A percentile compares a stretch with the other conserved stretches of the same genome.
phyloP scores from a whole-genome alignment of 163 green algal genomes.

The Scenedesmus sp. region DNA sequence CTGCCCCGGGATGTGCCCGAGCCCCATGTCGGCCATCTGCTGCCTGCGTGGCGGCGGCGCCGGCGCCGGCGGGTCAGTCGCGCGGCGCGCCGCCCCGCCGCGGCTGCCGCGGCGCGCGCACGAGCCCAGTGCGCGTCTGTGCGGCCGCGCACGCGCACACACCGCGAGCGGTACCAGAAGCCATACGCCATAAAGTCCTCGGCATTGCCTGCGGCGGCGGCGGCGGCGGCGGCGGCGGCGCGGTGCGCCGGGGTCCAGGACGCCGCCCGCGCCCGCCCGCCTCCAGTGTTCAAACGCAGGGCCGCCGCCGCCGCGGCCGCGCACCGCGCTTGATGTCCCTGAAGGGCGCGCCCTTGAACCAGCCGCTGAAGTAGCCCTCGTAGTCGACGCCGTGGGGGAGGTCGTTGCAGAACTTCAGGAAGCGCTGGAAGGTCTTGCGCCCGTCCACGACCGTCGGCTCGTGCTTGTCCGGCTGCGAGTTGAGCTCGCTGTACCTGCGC shows the following conservation, averaged over 20 bases:
- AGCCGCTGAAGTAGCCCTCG: slow-evolving; percentile 38
- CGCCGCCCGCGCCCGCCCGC: too few relatives aligned
- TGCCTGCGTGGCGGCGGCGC: neutral
- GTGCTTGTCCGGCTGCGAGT: slow-evolving; percentile 37
- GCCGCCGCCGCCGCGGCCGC: neutral
- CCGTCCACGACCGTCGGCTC: slow-evolving; percentile 28
- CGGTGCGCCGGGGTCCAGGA: too few relatives aligned
- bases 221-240: too few relatives aligned
- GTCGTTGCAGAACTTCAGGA: slow-evolving; percentile 38
- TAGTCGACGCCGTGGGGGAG: slow-evolving; percentile 41
- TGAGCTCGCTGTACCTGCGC: slow-evolving; percentile 30
- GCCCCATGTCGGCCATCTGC: slow-evolving; percentile 28
- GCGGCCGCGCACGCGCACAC: too few relatives aligned
- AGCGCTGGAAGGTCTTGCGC: slow-evolving; percentile 38
- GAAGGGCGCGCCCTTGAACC: slow-evolving; percentile 40
- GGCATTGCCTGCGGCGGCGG: slow-evolving; percentile 41
- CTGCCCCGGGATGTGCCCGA: slow-evolving; percentile 4
- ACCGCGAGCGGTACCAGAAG: slow-evolving; percentile 42
- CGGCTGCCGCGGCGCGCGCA: too few relatives aligned
- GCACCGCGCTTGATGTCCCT: slow-evolving; percentile 40
- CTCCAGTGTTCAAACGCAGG: too few relatives aligned
- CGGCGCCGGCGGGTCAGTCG: neutral
- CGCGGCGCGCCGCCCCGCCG: too few relatives aligned
- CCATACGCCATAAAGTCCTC: slow-evolving; percentile 45
- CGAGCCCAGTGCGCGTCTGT: too few relatives aligned